A percentile compares a stretch with the other conserved stretches of the same genome.
Conservation (phyloP, 2,329 filamentous ascomycete genomes). For the Stemphylium beticola region DNA sequence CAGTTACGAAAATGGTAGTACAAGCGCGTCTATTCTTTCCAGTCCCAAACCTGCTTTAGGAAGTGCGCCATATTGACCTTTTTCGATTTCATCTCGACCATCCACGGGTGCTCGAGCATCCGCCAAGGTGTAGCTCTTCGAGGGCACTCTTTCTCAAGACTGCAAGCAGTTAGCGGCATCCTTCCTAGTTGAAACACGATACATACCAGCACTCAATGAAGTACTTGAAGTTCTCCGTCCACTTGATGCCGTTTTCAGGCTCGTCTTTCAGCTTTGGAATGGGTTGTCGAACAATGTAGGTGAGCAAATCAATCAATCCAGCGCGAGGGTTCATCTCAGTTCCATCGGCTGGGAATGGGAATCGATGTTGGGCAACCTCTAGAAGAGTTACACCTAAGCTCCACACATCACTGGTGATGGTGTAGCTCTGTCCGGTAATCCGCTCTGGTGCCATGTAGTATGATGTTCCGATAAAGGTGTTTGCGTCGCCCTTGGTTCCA, state of each 20-base stretch:
- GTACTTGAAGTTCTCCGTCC: constrained; percentile 98
- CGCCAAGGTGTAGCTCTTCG: constrained; percentile 94
- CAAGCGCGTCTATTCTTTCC: constrained; percentile 68
- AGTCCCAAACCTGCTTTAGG: constrained; percentile 94
- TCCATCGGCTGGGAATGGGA: constrained; percentile 96
- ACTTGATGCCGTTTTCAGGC: constrained; percentile 84
- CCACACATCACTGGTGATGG: constrained; percentile 98
- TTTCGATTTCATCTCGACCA: constrained; percentile 93
- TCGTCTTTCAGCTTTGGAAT: constrained; percentile 97
- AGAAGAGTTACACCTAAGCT: constrained; percentile 94
- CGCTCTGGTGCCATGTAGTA: constrained; percentile 99
- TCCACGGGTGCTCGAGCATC: constrained; percentile 99
- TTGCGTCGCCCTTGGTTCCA: constrained; percentile 96
- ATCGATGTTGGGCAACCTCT: constrained; percentile 99
- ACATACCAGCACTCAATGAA: constrained; percentile 99
- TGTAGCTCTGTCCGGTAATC: constrained; percentile 97
- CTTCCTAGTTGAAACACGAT: not conserved
- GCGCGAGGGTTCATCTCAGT: constrained; percentile 94
- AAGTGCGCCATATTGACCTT: constrained; percentile 98
- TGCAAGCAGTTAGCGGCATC: constrained; percentile 51
- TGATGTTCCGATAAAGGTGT: constrained; percentile 97
- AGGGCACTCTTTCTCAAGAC: constrained; percentile 89
- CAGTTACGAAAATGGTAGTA: not conserved
- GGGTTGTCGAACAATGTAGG: constrained; percentile 94
- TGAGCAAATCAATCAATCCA: constrained; percentile 91